Evolutionary conservation across 345 rosid genomes (phyloP).

Genomic region (Angophora floribunda): DNA sequence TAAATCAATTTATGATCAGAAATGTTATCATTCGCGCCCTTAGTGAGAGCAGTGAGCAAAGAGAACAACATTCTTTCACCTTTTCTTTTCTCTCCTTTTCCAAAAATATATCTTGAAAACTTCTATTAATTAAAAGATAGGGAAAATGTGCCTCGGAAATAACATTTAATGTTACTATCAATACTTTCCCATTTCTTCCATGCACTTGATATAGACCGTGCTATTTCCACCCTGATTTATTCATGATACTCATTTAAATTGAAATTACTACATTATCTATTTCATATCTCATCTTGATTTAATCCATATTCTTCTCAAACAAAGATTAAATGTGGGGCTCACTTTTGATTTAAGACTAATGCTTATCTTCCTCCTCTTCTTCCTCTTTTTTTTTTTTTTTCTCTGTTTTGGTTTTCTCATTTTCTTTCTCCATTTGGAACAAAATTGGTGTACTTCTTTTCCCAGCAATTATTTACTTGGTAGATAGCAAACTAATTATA

Average conservation of each 20-base stretch:
- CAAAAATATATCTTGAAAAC: too few species aligned
- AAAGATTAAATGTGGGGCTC: not conserved
- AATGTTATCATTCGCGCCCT: too few species aligned
- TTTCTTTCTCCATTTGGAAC: not conserved
- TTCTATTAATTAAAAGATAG: not conserved
- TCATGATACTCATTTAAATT: not conserved
- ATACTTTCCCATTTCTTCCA: not conserved
- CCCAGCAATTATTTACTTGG: not conserved
- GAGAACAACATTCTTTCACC: not conserved
- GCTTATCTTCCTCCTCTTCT: not conserved
- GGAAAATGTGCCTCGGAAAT: not conserved
- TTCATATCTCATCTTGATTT: not conserved
- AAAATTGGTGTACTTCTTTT: not conserved
- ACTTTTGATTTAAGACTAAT: not conserved
- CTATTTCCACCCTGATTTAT: not conserved
- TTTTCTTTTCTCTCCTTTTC: not conserved
- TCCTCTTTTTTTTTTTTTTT: too few species aligned
- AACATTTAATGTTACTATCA: not conserved
- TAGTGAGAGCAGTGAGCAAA: not conserved
- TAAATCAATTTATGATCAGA: too few species aligned
- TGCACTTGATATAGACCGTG: too few species aligned
- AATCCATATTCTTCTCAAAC: not conserved
- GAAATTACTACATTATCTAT: not conserved
- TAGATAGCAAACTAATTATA: not conserved
- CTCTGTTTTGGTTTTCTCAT: too few species aligned